Base-by-base conservation (phyloP, 2,329 filamentous ascomycete species). In the Penicillium sp. region DNA sequence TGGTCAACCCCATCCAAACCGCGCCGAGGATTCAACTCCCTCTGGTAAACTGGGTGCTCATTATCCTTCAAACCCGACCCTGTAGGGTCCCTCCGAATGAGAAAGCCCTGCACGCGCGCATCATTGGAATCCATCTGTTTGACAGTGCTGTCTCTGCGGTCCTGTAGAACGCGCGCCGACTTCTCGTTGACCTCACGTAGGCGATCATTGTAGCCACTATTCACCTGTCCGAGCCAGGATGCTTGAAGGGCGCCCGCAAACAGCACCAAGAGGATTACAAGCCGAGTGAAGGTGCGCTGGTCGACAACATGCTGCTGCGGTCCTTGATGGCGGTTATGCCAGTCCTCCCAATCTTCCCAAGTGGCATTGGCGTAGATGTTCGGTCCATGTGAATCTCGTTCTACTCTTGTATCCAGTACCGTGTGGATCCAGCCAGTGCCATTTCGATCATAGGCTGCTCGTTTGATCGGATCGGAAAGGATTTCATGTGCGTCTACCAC, bases 321-420 rank as follows among this genome's bases (percentile, higher is more conserved):
- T 61, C 53, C 61, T 63, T 58, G 75, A 67, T 63, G 74, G 68
- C 67, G 75, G 67, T 81, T 75, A 59, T 87, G 79, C 83, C 85
- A 95, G 39, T 77, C 77, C 72, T 95, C 88, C 90, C 90, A 96
- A 67, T 98, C 93, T 66, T 98, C 93, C 93, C 93, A 98, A 0
- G 93, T 97, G 1, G 88, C 93, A 66, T 97, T 97, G 59, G 74
- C 67, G 61, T 75, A 79, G 43, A 83, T 79, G 3, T 51, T 55
- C 66, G 64, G 75, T 49, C 61, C 72, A 60, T 62, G 58, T 2
- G 59, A 48, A 3, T 55, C 48, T 91, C 91, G 97, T 0, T 89
- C 96, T 1, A 88, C 90, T 65, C 96, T 97, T 60, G 73, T 67
- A 60, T 74, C 78, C 40, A 82, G 78, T 34, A 39, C 39, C 66